Conservation (phyloP, 2,329 filamentous ascomycete species). For the Claviceps maximensis region DNA sequence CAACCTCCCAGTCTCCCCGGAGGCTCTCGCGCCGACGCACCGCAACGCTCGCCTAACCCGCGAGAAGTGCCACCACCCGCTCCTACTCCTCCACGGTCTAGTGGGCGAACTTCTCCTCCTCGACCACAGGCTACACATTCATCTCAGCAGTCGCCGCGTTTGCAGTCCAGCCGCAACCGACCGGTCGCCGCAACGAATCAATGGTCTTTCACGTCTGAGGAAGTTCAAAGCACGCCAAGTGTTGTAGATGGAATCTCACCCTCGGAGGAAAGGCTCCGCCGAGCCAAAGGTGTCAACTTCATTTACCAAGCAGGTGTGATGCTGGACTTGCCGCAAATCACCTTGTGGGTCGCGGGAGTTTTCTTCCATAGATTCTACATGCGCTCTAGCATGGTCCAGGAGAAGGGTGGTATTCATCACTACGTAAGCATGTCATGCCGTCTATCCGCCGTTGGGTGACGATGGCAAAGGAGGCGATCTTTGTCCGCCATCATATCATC, state of each 20-base stretch:
- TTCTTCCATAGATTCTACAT: constrained; percentile 97
- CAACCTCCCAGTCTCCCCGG: constrained; percentile 35
- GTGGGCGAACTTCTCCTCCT: constrained; percentile 41
- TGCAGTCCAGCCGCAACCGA: constrained; percentile 25
- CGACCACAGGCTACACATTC: constrained; percentile 32
- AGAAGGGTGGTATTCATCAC: constrained; percentile 70
- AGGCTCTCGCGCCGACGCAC: constrained; percentile 26
- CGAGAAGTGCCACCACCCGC: constrained; percentile 47
- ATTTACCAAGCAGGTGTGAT: constrained; percentile 89
- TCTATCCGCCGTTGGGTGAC: not conserved
- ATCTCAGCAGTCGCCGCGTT: constrained; percentile 28
- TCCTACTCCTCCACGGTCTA: constrained; percentile 45
- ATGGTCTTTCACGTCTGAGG: constrained; percentile 81
- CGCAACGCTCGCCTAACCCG: constrained; percentile 37
- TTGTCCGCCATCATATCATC: not conserved
- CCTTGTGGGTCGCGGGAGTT: constrained; percentile 79
- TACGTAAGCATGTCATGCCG: constrained; percentile 50
- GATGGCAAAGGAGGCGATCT: not conserved
- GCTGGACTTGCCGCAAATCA: constrained; percentile 83
- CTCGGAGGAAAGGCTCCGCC: constrained; percentile 63
- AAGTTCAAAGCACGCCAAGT: constrained; percentile 71
- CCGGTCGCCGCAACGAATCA: constrained; percentile 39
- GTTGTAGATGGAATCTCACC: constrained; percentile 68
- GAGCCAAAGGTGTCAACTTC: constrained; percentile 91
- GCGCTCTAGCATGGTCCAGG: constrained; percentile 67